Base-by-base conservation (phyloP, 2,329 filamentous ascomycete genomes). In the Aspergillus sp. region DNA sequence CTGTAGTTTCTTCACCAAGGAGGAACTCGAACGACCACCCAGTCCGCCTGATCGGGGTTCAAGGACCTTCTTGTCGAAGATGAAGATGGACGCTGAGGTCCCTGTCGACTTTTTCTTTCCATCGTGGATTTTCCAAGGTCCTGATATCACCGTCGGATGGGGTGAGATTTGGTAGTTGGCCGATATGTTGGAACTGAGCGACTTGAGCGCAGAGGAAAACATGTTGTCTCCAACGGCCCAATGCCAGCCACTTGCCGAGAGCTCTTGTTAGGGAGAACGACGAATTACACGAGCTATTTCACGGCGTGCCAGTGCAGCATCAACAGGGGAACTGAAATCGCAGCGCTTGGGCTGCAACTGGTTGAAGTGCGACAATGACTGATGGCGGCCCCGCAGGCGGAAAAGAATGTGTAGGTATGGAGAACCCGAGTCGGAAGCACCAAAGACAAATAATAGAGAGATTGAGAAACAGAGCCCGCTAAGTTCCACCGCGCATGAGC, bases 121-220 rank as follows among this genome's bases (percentile, higher is more conserved):
- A 76, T 96, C 92, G 80, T 93, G 93, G 65, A 99, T 94, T 77
- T 91, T 95, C 94, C 94, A 99, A 53, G 92, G 90, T 16, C 94
- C 94, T 14, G 92, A 89, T 48, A 84, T 84, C 47, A 90, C 88
- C n/a, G 84, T 87, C 10, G 88, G 83, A 54, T 83, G 84, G 22
- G 86, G 80, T 19, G 90, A 87, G 60, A 97, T 80, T 61, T 88
- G 84, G 74, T 99, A 99, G 76, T 96, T 95, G 68, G 88, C 86
- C 54, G 86, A 86, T 75, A 99, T 97, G 75, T 96, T 96, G 55
- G 89, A 93, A 59, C 86, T 87, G 71, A 97, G 93, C 58, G 93
- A 95, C 75, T 97, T 97, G 70, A 97, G 82, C 60, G 90, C 90
- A 57, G 87, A 92, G 67, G 90, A 90, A 75, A 96, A 96, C 92